Base-by-base conservation (phyloP, 1,284 basidiomycete species). In the Puccinia triticina region DNA sequence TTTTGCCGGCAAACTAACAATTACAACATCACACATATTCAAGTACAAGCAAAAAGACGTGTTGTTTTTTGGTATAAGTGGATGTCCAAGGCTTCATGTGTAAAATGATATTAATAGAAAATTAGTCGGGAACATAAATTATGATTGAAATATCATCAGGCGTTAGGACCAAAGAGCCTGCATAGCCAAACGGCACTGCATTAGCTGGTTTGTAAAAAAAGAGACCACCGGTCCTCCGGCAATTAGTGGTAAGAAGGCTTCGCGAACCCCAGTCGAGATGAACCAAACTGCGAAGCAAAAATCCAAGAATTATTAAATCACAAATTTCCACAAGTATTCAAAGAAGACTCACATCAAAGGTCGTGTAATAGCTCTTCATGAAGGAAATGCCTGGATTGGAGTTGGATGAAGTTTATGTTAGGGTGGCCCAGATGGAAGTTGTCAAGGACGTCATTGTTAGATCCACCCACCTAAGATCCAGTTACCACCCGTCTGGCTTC, bases 341-440 rank as follows among this genome's bases (percentile, higher is more conserved):
- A 48, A 48, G 1, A 23, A 14, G 43, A 14, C 73, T 82, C 26
- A 82, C 80, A 29, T 82, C 80, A 64, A 82, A 82, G 10, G 80
- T 82, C 11, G 80, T 82, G 48, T 82, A 82, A 34, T 75, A 82
- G 48, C 64, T 82, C 53, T 82, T 82, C 73, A 82, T 82, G 64
- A 82, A 82, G 10, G 80, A 75, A 43, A 82, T 82, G 16, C 80
- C 80, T 82, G 64, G 14, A 29, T 74, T 29, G n/a, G 53, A 73
- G 26, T 73, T 7, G 46, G 46, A 14, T 75, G n/a, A 32, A 53
- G 11, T 50, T 73, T 2, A n/a, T 21, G 75, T 61, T 16, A 77
- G 43, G 26, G 21, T n/a, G 29, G 8, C 46, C 29, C 2, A 21
- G 37, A 57, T 32, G n/a, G 2, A 21, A 5, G 29, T 59, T 77